phyloP scores from a whole-genome alignment of 2,329 filamentous ascomycete genomes.

The Remersonia thermophila region DNA sequence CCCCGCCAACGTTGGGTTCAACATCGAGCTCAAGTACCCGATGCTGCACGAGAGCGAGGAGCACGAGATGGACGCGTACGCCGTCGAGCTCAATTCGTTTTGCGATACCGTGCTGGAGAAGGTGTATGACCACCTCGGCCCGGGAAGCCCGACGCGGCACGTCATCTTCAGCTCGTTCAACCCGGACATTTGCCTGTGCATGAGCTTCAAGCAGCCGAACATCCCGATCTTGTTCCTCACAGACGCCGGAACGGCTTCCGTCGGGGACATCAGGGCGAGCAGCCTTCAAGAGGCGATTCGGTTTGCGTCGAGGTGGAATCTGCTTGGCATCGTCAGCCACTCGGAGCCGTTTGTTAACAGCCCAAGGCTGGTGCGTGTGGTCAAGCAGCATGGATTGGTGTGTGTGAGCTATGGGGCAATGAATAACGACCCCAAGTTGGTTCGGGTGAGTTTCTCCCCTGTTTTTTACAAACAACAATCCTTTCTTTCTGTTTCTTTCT shows the following conservation, averaged over 20 bases:
- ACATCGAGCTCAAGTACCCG: slow-evolving; percentile 98
- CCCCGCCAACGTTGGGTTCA: slow-evolving; percentile 77
- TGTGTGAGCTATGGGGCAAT: slow-evolving; percentile 87
- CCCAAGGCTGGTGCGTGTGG: slow-evolving; percentile 76
- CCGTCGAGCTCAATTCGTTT: slow-evolving; percentile 90
- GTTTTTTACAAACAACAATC: too few species aligned
- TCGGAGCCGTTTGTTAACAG: slow-evolving; percentile 81
- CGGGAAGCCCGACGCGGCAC: slow-evolving; percentile 51
- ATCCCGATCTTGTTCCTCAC: slow-evolving; percentile 93
- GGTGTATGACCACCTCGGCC: slow-evolving; percentile 58
- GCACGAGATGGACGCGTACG: slow-evolving; percentile 93
- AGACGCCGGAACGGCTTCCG: slow-evolving; percentile 68
- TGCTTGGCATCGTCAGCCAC: slow-evolving; percentile 82
- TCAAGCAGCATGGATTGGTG: slow-evolving; percentile 87
- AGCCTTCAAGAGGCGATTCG: slow-evolving; percentile 91
- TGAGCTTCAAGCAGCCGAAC: slow-evolving; percentile 94
- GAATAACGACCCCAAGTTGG: slow-evolving; percentile 80
- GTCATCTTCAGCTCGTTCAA: slow-evolving; percentile 97
- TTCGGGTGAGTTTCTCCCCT: too few species aligned
- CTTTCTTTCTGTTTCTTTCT: slow-evolving; percentile 28
- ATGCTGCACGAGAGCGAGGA: slow-evolving; percentile 94
- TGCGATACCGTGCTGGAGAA: slow-evolving; percentile 84
- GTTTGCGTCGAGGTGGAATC: slow-evolving; percentile 88
- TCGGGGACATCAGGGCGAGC: slow-evolving; percentile 80
- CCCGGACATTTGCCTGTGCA: slow-evolving; percentile 84